Base-by-base conservation (phyloP, 2,329 filamentous ascomycete species). In the Thielaviopsis populi region DNA sequence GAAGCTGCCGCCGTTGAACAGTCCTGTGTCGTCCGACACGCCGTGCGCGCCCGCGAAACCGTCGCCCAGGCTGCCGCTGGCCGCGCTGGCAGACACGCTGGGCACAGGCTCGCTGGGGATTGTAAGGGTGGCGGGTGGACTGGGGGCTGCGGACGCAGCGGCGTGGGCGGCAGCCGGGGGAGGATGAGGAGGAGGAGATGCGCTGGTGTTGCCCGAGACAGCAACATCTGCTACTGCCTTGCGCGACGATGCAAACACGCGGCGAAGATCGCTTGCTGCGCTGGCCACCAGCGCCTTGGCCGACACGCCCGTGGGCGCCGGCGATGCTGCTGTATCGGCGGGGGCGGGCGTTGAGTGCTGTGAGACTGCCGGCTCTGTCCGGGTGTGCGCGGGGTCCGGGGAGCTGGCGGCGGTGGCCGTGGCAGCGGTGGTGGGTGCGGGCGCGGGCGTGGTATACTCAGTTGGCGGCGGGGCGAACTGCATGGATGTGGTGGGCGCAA, bases 1-100 rank as follows among this genome's bases (percentile, higher is more conserved):
- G 73, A 92, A 99, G 71, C 88, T 92, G 13, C 94, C 94, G 17
- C 94, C 94, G 72, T 97, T 97, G 78, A 97, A 99, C 0, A 88
- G 94, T n/a, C 94, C 94, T 1, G 95, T 83, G 69, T 96, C 91
- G 73, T 97, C 94, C 37, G 83, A 78, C 0, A 81, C 80, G 0
- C 86, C 77, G 8, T 48, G 33, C 1, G 66, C 65, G 22, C 66
- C 66, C 40, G 60, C 19, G 60, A 65, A 42, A 65, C 67, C 0
- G 81, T 83, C 53, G 15, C 15, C 42, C n/a, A n/a, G 30, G 27
- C 53, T 10, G 17, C 42, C n/a, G 42, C 42, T 46, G 37, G 88
- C n/a, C n/a, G n/a, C n/a, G n/a, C n/a, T n/a, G 88, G 5, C 78
- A 73, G 68, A 92, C 91, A 92, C 91, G 65, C 87, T 80, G 40